These are phyloP conservation scores for Lasiodiplodia sp. DNA, from an alignment of 2,329 filamentous ascomycete genomes.

Conservation along the genomic window DNA sequence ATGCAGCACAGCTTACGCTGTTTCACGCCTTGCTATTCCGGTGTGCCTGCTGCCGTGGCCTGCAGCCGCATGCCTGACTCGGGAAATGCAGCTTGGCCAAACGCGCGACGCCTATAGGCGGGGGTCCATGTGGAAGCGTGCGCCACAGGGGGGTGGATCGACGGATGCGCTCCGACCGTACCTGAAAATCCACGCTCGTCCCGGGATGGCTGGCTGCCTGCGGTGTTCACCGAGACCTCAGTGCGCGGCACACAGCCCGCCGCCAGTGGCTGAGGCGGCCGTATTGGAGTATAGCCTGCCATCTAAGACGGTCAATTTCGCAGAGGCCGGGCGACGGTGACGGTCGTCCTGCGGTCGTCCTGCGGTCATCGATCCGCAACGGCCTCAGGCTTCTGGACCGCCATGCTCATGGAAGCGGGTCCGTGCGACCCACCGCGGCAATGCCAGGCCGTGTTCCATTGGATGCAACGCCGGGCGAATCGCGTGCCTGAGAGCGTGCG, in stretches of 20 bases:
- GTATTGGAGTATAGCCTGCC: slow-evolving; percentile 13
- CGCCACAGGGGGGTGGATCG: slow-evolving; percentile 27
- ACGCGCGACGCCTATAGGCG: slow-evolving; percentile 17
- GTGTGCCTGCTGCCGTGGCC: slow-evolving; percentile 15
- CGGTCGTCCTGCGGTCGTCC: background rate
- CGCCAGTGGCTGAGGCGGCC: slow-evolving; percentile 20
- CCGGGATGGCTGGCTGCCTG: slow-evolving; percentile 24
- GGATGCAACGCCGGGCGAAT: slow-evolving; percentile 22
- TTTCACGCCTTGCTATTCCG: slow-evolving; percentile 28
- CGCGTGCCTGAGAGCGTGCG: slow-evolving; percentile 7
- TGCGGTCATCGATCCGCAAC: slow-evolving; percentile 23
- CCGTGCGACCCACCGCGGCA: slow-evolving; percentile 22
- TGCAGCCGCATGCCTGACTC: slow-evolving; percentile 17
- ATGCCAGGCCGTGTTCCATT: slow-evolving; percentile 19
- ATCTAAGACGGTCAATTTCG: slow-evolving; percentile 23
- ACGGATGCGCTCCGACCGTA: slow-evolving; percentile 28
- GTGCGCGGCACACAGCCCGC: slow-evolving; percentile 23
- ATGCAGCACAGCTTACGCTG: slow-evolving; percentile 20
- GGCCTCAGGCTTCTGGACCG: slow-evolving; percentile 15
- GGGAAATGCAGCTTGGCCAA: slow-evolving; percentile 10
- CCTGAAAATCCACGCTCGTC: slow-evolving; percentile 23
- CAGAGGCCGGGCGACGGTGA: background rate
- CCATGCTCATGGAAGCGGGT: slow-evolving; percentile 11
- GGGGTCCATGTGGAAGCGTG: slow-evolving; percentile 21
- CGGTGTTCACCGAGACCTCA: slow-evolving; percentile 27